Evolutionary conservation across 257 asterid genomes (phyloP).

Genomic region (Capsicum baccatum): DNA sequence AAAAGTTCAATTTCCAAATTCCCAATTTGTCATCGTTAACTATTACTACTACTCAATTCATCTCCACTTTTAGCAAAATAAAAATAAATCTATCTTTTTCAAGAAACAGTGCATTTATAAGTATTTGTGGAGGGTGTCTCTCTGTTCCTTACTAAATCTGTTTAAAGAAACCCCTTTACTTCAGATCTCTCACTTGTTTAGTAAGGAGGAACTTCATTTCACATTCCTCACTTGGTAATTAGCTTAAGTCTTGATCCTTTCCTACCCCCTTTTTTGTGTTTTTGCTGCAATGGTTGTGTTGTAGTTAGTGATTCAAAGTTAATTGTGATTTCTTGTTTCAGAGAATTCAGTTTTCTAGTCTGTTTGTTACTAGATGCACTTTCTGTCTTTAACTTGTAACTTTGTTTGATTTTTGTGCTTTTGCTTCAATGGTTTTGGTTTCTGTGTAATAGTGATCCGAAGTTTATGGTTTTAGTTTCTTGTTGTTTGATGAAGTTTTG

Average conservation of each 20-base stretch:
- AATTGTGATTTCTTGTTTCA: background rate
- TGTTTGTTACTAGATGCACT: too few relatives aligned
- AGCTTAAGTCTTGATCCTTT: background rate
- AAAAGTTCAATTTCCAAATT: background rate
- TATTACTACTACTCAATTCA: slow-evolving; percentile 10
- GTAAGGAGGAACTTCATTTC: background rate
- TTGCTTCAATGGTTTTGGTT: background rate
- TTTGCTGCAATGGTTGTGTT: background rate
- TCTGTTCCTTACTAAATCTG: background rate
- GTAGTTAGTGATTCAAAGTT: background rate
- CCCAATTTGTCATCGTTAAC: background rate
- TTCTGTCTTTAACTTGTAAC: too few relatives aligned
- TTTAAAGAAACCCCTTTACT: background rate
- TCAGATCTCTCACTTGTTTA: slow-evolving; percentile 23
- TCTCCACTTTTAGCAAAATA: background rate
- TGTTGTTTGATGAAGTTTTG: background rate
- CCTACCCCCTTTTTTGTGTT: background rate
- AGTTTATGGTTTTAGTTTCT: background rate
- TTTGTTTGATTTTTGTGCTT: background rate
- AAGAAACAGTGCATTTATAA: slow-evolving; percentile 15
- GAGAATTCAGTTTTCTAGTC: too few relatives aligned
- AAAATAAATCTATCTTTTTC: background rate
- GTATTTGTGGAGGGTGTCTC: background rate
- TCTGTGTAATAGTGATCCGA: background rate
- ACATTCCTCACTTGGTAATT: slow-evolving; percentile 23